phyloP scores from a whole-genome alignment of 2,329 filamentous ascomycete genomes.

The Canariomyces notabilis region DNA sequence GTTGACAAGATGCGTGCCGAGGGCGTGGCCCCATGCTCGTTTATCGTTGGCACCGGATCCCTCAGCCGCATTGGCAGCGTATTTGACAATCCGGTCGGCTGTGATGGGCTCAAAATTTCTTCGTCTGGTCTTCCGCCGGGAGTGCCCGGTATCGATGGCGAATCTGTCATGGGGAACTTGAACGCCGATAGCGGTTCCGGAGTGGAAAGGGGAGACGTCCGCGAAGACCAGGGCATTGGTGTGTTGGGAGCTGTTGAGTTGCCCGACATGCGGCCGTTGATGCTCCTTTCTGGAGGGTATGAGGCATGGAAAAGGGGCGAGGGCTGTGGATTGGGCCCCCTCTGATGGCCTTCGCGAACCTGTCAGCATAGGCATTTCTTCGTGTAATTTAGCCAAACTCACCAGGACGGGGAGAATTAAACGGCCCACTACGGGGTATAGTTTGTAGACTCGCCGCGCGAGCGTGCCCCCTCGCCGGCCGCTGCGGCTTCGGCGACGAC shows the following conservation, averaged over 20 bases:
- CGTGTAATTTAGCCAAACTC: conserved; percentile 19
- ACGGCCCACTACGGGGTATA: conserved; percentile 42
- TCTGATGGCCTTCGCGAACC: conserved; percentile 32
- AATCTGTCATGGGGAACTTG: conserved; percentile 48
- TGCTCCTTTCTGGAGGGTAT: conserved; percentile 47
- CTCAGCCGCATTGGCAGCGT: conserved; percentile 37
- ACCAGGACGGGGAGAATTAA: conserved; percentile 42
- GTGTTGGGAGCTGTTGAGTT: conserved; percentile 43
- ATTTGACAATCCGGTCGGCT: conserved; percentile 31
- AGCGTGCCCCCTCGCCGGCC: conserved; percentile 61
- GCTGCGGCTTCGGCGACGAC: conserved; percentile 37
- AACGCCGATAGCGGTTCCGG: conserved; percentile 50
- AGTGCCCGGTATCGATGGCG: conserved; percentile 34
- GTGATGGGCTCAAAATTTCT: conserved; percentile 37
- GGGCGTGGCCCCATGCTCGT: conserved; percentile 54
- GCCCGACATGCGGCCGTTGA: conserved; percentile 35
- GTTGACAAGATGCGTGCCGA: conserved; percentile 69
- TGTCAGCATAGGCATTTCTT: conserved; percentile 13
- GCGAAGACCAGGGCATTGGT: conserved; percentile 33
- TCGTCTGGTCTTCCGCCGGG: conserved; percentile 29
- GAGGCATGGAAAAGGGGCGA: conserved; percentile 53
- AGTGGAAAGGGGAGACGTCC: conserved; percentile 36
- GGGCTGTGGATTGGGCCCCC: conserved; percentile 40
- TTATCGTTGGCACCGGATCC: conserved; percentile 45
- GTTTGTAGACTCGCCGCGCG: conserved; percentile 81